phyloP scores from a whole-genome alignment of 805 yeast species.

The Maudiozyma barnettii region DNA sequence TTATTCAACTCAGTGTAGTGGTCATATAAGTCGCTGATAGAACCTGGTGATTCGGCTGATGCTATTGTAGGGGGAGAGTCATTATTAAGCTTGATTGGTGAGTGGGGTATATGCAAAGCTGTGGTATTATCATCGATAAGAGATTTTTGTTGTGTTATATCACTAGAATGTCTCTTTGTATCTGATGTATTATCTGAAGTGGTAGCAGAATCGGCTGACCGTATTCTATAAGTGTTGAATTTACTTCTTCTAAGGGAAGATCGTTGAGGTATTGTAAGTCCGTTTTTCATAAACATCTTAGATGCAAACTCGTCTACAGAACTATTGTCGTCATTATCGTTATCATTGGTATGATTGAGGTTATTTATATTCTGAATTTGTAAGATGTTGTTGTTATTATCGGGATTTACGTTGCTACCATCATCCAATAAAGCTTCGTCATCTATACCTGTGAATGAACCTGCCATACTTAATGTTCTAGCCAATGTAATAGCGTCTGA shows the following conservation, averaged over 20 bases:
- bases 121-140: neutral
- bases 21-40: slow-evolving; percentile 20
- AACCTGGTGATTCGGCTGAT: slow-evolving; percentile 7
- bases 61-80: neutral
- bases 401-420: neutral
- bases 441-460: slow-evolving; percentile 37
- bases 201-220: slow-evolving; percentile 13
- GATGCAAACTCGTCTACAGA: slow-evolving; percentile 22
- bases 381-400: neutral
- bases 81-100: neutral
- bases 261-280: slow-evolving; percentile 24
- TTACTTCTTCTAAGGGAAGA: slow-evolving; percentile 37
- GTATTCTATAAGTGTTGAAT: slow-evolving; percentile 43
- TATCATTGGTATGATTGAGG: slow-evolving; percentile 3
- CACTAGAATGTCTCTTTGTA: neutral
- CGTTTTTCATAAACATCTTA: slow-evolving; percentile 22
- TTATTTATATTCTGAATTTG: neutral
- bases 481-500: slow-evolving; percentile 79
- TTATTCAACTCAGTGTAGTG: slow-evolving; percentile 18
- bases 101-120: neutral
- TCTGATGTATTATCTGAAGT: neutral
- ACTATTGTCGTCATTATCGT: neutral
- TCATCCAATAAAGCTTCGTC: slow-evolving; percentile 4
- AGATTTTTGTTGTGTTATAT: neutral
- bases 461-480: slow-evolving; percentile 62